Evolutionary conservation across 192 early-diverging fungal genomes (phyloP), one percentile per base, ranked within the genome.

Genomic region (Backusella macrospora): DNA sequence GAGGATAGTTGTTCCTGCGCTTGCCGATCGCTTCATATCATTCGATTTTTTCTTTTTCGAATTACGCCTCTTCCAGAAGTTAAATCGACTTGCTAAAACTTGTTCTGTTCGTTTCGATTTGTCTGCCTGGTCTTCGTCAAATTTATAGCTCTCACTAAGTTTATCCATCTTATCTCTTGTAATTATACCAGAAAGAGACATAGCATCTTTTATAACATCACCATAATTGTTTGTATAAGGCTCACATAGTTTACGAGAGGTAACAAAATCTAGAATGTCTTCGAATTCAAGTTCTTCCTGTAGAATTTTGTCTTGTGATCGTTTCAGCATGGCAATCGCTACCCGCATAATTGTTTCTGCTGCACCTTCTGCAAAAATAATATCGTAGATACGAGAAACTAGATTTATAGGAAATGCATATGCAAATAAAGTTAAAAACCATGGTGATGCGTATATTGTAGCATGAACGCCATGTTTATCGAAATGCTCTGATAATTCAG

Each of bases 381-480:
- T 88, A 81, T 99, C 98, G 79, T 95, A 91, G 42, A 97, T 95
- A 18, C 98, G 90, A 71, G 96, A 87, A 9, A 98, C 95, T 65
- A 96, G 78, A 15, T 89, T 85, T 65, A 98, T 84, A 38, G 98
- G 98, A 80, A 96, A 97, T 5, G 93, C 90, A 84, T 97, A 98
- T 2, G 98, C 96, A 88, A 99, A 99, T 40, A 97, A 81, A 0
- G 98, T 96, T 76, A 99, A 83, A 83, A 97, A 98, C 98, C 98
- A 99, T 74, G 96, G 95, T 0, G 95, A 94, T 5, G 95, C 96
- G 70, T 95, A 99, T 94, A 96, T 97, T 45, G 90, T 90, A 0
- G 92, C 86, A 59, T 91, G 83, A 46, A 96, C 88, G 21, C 92
- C 90, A 37, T 92, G 89, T 43, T 70, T 62, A 1, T 86, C 85